phyloP scores from a whole-genome alignment of 208 protist genomes.

The Borovskyia barvae region DNA sequence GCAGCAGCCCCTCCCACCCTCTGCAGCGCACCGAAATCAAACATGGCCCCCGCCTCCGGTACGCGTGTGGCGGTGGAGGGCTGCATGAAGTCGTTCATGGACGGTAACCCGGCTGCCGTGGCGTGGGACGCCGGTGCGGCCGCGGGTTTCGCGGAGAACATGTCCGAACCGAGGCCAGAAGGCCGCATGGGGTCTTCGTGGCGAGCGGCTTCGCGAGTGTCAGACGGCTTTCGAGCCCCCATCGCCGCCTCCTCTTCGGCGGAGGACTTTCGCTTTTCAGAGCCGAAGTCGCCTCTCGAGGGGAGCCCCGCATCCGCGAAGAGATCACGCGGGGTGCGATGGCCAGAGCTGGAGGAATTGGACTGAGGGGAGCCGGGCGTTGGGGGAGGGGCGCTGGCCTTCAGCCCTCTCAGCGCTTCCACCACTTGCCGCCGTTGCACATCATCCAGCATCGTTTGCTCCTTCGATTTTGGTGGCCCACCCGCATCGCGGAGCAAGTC shows the following conservation, averaged over 20 bases:
- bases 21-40: conserved; percentile 27
- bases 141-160: conserved; percentile 37
- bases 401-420: conserved; percentile 35
- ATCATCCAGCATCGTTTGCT: conserved; percentile 26
- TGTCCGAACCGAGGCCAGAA: conserved; percentile 47
- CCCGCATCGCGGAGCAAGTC: conserved; percentile 43
- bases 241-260: conserved; percentile 3
- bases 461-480: conserved; percentile 6
- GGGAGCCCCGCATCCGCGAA: conserved; percentile 46
- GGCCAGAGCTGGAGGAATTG: conserved; percentile 37
- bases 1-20: too few relatives aligned
- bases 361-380: conserved; percentile 30
- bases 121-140: conserved; percentile 1
- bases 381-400: conserved; percentile 19
- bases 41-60: conserved; percentile 13
- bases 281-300: conserved; percentile 63
- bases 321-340: conserved; percentile 37
- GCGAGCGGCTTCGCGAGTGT: conserved; percentile 8
- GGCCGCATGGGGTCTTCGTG: conserved; percentile 43
- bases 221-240: background rate
- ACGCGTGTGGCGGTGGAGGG: conserved; percentile 1
- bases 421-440: conserved; percentile 57
- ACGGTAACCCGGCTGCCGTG: conserved; percentile 4
- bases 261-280: conserved; percentile 6
- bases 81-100: conserved; percentile 13